These are phyloP conservation scores for Lactarius sp. DNA, from an alignment of 768 basidiomycete species.

Conservation along the genomic window DNA sequence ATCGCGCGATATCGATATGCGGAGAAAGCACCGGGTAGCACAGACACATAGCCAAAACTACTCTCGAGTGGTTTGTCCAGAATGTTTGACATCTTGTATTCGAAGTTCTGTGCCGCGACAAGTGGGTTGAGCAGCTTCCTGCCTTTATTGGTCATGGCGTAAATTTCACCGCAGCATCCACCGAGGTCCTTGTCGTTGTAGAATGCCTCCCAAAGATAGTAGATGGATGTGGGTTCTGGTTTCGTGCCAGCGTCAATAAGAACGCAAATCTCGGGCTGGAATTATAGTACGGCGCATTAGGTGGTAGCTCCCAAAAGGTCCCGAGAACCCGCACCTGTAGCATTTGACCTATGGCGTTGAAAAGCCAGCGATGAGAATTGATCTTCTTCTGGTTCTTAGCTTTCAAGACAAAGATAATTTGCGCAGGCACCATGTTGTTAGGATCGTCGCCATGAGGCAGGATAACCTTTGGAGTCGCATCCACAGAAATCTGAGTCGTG, in stretches of 20 bases:
- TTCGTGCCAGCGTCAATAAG: conserved; percentile 95
- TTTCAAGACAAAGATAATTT: conserved; percentile 87
- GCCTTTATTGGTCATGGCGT: conserved; percentile 94
- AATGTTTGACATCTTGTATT: conserved; percentile 99
- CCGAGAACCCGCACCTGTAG: conserved; percentile 49
- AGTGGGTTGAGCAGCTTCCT: conserved; percentile 88
- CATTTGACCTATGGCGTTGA: conserved; percentile 86
- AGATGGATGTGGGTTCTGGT: conserved; percentile 93
- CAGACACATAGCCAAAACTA: conserved; percentile 93
- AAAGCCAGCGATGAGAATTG: conserved; percentile 93
- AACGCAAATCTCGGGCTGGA: conserved; percentile 85
- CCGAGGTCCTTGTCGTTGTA: conserved; percentile 75
- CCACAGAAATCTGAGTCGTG: conserved; percentile 93
- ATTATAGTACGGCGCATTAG: conserved; percentile 1
- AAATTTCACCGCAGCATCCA: conserved; percentile 92
- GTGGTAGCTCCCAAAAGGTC: conserved; percentile 6
- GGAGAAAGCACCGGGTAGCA: conserved; percentile 94
- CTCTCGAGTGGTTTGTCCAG: conserved; percentile 93
- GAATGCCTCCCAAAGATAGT: conserved; percentile 91
- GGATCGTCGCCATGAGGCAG: conserved; percentile 86
- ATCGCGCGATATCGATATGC: conserved; percentile 95
- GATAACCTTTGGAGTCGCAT: conserved; percentile 83
- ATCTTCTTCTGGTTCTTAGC: conserved; percentile 96
- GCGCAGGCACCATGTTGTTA: conserved; percentile 89
- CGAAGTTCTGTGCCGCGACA: conserved; percentile 94